These are phyloP conservation scores for Rhodotorula sp. DNA, from an alignment of 1,284 basidiomycete genomes.

Conservation along the genomic window DNA sequence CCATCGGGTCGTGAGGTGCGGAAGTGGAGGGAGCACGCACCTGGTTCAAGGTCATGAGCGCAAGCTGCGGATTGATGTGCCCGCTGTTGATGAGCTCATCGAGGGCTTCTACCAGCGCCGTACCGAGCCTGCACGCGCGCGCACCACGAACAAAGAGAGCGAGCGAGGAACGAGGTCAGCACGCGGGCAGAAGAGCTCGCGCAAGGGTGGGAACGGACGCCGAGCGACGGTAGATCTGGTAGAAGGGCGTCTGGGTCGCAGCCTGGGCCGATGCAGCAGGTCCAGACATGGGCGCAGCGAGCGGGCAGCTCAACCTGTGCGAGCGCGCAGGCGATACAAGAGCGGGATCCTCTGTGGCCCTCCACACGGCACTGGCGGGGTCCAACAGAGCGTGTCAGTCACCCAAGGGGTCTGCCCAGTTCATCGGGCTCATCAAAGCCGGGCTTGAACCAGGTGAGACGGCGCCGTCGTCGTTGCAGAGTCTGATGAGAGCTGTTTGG, in stretches of 20 bases:
- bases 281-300: neutral
- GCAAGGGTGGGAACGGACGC: constrained; percentile 17
- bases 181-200: neutral
- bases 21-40: constrained; percentile 53
- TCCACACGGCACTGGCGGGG: neutral
- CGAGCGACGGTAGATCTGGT: constrained; percentile 38
- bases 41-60: constrained; percentile 95
- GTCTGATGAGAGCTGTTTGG: neutral
- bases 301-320: neutral
- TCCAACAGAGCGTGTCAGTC: too few species aligned
- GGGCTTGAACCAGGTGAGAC: too few species aligned
- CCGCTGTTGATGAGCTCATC: constrained; percentile 98
- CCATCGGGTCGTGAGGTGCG: neutral
- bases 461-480: neutral
- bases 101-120: constrained; percentile 96
- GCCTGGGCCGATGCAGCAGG: constrained; percentile 10
- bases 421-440: too few species aligned
- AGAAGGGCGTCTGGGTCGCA: constrained; percentile 32
- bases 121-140: constrained; percentile 69
- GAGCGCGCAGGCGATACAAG: neutral
- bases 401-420: too few species aligned
- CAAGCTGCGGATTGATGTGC: constrained; percentile 93
- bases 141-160: neutral
- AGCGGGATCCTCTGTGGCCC: neutral
- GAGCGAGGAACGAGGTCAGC: neutral